Percentiles rank a stretch among this genome's conserved stretches.
Conservation (phyloP, 345 rosid species). For the Eucalyptus paniculata region DNA sequence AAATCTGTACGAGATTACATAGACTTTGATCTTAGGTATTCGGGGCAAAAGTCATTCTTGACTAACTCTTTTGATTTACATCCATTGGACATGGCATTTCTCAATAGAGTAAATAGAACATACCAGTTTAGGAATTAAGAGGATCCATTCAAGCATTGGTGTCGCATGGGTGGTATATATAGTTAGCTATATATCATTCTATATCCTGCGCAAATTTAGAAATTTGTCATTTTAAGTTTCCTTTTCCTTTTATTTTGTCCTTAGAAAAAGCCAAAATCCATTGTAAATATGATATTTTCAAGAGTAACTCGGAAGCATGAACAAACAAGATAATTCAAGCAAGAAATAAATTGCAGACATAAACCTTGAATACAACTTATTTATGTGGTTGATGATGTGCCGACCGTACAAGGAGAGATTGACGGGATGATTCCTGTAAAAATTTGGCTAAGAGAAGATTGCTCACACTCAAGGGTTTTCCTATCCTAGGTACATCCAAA, state of each 20-base stretch:
- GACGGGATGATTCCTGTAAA: neutral
- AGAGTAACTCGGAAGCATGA: neutral
- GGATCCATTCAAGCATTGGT: neutral
- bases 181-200: neutral
- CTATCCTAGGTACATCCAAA: neutral
- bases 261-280: neutral
- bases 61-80: no score
- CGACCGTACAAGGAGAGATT: neutral
- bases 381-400: neutral
- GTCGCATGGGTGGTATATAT: neutral
- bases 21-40: neutral
- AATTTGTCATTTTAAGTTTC: neutral
- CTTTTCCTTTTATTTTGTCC: neutral
- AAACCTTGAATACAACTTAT: neutral
- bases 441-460: neutral
- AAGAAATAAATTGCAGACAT: neutral
- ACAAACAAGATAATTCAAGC: neutral
- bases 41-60: no score
- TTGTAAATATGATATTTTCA: neutral
- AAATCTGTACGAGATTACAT: no score
- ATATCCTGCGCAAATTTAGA: neutral
- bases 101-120: neutral
- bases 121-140: neutral
- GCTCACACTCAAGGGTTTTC: neutral
- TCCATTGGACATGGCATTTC: neutral